phyloP scores from a whole-genome alignment of 192 early-diverging fungal genomes.

The Backusella australiensis region DNA sequence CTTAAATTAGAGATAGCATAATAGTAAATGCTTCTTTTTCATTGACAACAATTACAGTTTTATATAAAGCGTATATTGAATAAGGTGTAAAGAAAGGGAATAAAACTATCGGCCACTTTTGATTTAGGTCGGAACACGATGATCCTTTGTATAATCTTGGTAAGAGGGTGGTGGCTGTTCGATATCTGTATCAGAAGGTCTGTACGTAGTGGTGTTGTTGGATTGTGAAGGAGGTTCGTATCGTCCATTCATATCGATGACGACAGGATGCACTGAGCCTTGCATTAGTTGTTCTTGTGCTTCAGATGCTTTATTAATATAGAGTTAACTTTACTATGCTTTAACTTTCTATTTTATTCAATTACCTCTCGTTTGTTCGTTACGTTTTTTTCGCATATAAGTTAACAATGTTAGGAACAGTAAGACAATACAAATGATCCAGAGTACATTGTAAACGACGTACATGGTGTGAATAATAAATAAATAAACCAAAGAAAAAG shows the following conservation, averaged over 20 bases:
- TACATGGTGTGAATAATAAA: not conserved
- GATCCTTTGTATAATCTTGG: not conserved
- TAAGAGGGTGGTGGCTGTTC: not conserved
- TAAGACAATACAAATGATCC: not conserved
- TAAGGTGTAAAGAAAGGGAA: not conserved
- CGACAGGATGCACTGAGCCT: not conserved
- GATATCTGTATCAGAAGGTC: not conserved
- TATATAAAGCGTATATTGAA: not conserved
- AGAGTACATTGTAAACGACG: not conserved
- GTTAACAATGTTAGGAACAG: not conserved
- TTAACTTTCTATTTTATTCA: not conserved
- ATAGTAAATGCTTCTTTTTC: not conserved
- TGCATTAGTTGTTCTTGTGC: constrained; percentile 1
- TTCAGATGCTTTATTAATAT: not conserved
- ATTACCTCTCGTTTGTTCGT: not conserved
- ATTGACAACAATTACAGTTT: not conserved
- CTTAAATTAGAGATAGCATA: not conserved
- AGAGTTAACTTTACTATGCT: not conserved
- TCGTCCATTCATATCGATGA: not conserved
- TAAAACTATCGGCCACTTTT: not conserved
- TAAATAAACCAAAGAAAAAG: not conserved
- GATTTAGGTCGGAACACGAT: not conserved
- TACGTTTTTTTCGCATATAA: not conserved
- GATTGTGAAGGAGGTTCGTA: not conserved
- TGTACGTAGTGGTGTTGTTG: not conserved